Percentiles rank a stretch among this genome's conserved stretches.
phyloP scores from a whole-genome alignment of 345 rosid species.

The Limnanthes douglasii region DNA sequence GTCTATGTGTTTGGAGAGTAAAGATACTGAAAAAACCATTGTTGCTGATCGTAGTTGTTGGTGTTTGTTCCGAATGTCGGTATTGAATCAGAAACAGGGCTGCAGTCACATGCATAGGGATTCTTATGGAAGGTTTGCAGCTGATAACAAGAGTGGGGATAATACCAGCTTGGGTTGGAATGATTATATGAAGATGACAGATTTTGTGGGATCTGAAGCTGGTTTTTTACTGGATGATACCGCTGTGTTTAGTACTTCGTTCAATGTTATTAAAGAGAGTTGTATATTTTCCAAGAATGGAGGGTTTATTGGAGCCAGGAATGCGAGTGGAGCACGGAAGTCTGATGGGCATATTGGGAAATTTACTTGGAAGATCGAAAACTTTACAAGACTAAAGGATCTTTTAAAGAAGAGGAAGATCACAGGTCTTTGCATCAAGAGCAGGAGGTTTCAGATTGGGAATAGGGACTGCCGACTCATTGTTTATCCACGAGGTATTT shows the following conservation, averaged over 20 bases:
- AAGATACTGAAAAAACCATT: conserved; percentile 64
- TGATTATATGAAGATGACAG: conserved; percentile 89
- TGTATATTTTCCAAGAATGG: conserved; percentile 61
- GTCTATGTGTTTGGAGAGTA: conserved; percentile 98
- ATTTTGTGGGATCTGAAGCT: conserved; percentile 52
- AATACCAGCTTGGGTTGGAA: conserved; percentile 98
- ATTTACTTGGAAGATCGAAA: conserved; percentile 83
- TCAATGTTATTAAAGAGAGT: conserved; percentile 86
- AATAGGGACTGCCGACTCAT: conserved; percentile 96
- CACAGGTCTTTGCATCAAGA: conserved; percentile 93
- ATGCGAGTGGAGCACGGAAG: conserved; percentile 48
- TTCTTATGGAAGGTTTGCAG: conserved; percentile 86
- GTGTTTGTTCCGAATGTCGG: conserved; percentile 98
- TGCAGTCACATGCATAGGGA: conserved; percentile 86
- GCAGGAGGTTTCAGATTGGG: conserved; percentile 98
- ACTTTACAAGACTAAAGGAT: conserved; percentile 88
- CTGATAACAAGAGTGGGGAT: conserved; percentile 90
- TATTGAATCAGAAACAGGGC: conserved; percentile 83
- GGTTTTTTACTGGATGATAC: conserved; percentile 83
- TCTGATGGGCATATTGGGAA: conserved; percentile 88
- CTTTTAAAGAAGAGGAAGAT: conserved; percentile 94
- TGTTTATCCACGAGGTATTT: conserved; percentile 97
- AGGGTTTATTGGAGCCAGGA: conserved; percentile 45
- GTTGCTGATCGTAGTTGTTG: conserved; percentile 82
- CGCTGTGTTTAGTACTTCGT: conserved; percentile 81